Conservation (phyloP, 306 rosid genomes). For the Corylus americana region DNA sequence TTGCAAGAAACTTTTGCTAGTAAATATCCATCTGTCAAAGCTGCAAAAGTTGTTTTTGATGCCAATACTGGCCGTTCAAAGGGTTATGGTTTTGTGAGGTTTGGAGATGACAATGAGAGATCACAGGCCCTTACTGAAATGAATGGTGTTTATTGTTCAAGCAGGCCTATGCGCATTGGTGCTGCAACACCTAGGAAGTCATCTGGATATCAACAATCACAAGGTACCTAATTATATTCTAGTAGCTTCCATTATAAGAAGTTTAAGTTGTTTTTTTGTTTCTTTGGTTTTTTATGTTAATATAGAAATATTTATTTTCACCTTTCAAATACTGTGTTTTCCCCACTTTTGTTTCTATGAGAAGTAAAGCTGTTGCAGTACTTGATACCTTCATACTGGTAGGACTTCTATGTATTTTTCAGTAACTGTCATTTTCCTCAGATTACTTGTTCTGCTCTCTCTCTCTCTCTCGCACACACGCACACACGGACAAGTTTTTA, state of each 20-base stretch:
- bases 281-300: neutral
- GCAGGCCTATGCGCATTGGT: constrained; percentile 94
- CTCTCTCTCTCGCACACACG: neutral
- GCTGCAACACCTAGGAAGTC: constrained; percentile 97
- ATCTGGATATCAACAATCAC: constrained; percentile 74
- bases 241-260: constrained; percentile 18
- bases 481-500: neutral
- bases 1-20: constrained; percentile 73
- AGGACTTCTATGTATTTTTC: neutral
- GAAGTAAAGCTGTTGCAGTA: neutral
- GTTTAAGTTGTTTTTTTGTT: neutral
- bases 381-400: neutral
- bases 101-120: constrained; percentile 87
- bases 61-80: constrained; percentile 93
- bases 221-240: constrained; percentile 46
- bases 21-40: constrained; percentile 87
- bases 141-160: constrained; percentile 85
- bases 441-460: neutral
- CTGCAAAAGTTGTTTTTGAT: constrained; percentile 95
- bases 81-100: constrained; percentile 98
- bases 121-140: constrained; percentile 84
- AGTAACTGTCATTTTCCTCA: neutral
- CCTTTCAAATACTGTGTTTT: neutral
- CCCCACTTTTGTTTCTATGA: neutral
- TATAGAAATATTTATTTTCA: neutral